These are phyloP conservation scores for Bolboschoenoplectus hybrid DNA, from an alignment of 202 grass and related monocot genomes.

Conservation along the genomic window DNA sequence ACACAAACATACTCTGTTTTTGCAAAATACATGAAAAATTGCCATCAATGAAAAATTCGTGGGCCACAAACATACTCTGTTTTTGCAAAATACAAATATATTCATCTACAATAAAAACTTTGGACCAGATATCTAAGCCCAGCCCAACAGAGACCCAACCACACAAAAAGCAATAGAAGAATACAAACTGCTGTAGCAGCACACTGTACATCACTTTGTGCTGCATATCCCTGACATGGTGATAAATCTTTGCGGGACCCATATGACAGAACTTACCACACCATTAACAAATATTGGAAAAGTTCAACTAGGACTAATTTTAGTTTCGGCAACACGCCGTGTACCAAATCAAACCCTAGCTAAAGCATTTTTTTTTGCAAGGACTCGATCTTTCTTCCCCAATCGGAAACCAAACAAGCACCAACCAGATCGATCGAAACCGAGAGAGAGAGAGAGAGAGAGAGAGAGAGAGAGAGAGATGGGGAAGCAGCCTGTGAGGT, in stretches of 20 bases:
- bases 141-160: not conserved
- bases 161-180: not conserved
- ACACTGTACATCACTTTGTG: not conserved
- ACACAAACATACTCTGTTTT: too few species aligned
- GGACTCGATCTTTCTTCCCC: conserved; percentile 22
- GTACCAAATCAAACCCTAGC: not conserved
- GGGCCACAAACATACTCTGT: not conserved
- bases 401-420: conserved; percentile 9
- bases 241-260: not conserved
- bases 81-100: not conserved
- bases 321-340: not conserved
- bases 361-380: not conserved
- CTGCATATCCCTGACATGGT: not conserved
- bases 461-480: conserved; percentile 42
- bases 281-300: not conserved
- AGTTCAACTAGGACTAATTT: not conserved
- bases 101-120: not conserved
- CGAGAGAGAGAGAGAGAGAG: not conserved
- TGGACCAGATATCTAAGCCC: not conserved
- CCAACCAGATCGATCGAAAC: not conserved
- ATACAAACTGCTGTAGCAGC: not conserved
- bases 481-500: conserved; percentile 83
- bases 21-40: too few species aligned
- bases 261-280: not conserved
- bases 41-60: not conserved